phyloP scores from a whole-genome alignment of 208 protist species.

The Leishmania guyanensis region DNA sequence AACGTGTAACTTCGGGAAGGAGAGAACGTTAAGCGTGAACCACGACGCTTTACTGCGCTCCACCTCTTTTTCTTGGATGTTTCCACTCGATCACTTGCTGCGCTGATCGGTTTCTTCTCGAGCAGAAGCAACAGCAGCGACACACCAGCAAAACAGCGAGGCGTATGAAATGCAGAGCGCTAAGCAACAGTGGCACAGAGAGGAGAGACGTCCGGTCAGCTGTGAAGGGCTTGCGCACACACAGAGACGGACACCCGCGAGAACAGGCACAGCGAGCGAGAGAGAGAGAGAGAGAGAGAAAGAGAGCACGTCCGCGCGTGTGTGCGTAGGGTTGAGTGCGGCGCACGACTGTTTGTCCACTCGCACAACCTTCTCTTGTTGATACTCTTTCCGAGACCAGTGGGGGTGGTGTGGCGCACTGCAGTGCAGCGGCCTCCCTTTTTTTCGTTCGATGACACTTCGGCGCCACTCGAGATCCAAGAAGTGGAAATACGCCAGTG shows the following conservation, averaged over 20 bases:
- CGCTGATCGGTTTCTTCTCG: not conserved
- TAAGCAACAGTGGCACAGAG: not conserved
- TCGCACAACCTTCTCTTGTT: too few relatives aligned
- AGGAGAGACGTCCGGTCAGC: not conserved
- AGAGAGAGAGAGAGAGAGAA: not conserved
- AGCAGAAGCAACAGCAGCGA: not conserved
- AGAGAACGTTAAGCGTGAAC: not conserved
- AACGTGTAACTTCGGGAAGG: not conserved
- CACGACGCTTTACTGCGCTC: not conserved
- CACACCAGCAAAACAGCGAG: not conserved
- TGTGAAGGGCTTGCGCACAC: not conserved
- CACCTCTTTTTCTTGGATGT: not conserved
- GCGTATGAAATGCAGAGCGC: not conserved
- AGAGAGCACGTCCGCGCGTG: not conserved
- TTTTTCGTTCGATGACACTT: conserved; percentile 8
- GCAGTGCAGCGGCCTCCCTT: not conserved
- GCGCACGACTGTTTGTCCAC: not conserved
- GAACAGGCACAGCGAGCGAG: not conserved
- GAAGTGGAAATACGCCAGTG: too few relatives aligned
- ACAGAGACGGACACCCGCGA: not conserved
- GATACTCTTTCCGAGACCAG: too few relatives aligned
- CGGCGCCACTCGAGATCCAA: not conserved
- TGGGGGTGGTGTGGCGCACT: too few relatives aligned
- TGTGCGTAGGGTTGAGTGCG: not conserved
- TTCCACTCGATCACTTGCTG: not conserved